Percentiles rank a stretch among this genome's conserved stretches.
Conservation (phyloP, 2,329 filamentous ascomycete genomes). For the Monilinia aucupariae region DNA sequence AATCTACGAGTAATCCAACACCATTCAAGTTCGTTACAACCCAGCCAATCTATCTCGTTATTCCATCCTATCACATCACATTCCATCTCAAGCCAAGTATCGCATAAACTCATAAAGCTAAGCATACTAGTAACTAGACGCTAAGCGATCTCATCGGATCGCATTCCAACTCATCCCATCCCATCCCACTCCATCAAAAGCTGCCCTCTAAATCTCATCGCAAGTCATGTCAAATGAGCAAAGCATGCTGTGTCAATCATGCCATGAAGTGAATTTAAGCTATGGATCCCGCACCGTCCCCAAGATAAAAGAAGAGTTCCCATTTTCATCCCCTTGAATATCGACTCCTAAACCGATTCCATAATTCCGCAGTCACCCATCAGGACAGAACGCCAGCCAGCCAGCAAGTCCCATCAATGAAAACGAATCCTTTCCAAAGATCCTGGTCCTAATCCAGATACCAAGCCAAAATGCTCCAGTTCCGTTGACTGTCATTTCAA, state of each 20-base stretch:
- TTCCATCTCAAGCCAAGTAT: too few relatives aligned
- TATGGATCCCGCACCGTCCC: too few relatives aligned
- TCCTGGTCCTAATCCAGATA: neutral
- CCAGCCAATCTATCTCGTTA: too few relatives aligned
- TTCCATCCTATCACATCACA: too few relatives aligned
- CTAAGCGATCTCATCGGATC: neutral
- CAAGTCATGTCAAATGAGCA: neutral
- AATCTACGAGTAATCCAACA: too few relatives aligned
- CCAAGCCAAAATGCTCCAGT: neutral
- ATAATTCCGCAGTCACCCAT: neutral
- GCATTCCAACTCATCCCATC: neutral
- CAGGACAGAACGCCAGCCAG: neutral
- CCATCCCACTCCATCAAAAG: neutral
- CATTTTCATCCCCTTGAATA: neutral
- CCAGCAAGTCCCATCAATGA: neutral
- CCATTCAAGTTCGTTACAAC: too few relatives aligned
- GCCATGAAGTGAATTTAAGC: neutral
- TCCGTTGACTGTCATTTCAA: neutral
- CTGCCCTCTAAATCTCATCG: neutral
- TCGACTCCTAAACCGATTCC: neutral
- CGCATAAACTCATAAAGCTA: neutral
- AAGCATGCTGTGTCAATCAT: neutral
- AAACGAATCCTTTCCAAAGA: neutral
- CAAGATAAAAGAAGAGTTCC: neutral
- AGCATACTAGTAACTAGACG: neutral